Conservation (phyloP, 2,329 filamentous ascomycete species). For the Fusarium sacchari region DNA sequence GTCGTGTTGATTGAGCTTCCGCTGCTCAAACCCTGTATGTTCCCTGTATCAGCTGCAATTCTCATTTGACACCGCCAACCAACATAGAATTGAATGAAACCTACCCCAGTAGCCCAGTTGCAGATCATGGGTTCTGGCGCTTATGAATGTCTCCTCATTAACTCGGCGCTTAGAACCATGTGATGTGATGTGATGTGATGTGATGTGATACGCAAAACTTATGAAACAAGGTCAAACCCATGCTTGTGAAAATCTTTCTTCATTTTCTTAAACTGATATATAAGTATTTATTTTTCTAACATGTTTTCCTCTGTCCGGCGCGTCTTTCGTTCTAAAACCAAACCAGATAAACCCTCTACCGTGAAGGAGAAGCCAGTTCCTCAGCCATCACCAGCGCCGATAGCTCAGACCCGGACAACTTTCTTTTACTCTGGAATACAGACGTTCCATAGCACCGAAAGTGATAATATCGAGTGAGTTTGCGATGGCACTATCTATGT, state of each 20-base stretch:
- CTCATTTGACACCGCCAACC: neutral
- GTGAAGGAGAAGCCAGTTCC: neutral
- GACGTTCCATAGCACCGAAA: neutral
- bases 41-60: neutral
- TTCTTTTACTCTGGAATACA: slow-evolving; percentile 12
- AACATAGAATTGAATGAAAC: neutral
- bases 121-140: neutral
- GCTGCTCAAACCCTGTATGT: neutral
- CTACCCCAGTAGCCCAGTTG: neutral
- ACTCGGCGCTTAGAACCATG: no score
- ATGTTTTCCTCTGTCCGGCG: slow-evolving; percentile 9
- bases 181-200: no score
- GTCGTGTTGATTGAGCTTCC: neutral
- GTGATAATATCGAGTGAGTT: slow-evolving; percentile 1
- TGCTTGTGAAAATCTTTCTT: no score
- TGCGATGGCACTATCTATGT: no score
- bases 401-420: neutral
- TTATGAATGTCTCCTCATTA: no score
- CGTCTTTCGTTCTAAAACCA: neutral
- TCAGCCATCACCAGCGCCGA: neutral
- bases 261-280: no score
- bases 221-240: no score
- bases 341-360: neutral
- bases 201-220: no score
- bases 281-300: neutral